Conservation (phyloP, 805 yeast species). For the Zygotorulaspora chibaensis region DNA sequence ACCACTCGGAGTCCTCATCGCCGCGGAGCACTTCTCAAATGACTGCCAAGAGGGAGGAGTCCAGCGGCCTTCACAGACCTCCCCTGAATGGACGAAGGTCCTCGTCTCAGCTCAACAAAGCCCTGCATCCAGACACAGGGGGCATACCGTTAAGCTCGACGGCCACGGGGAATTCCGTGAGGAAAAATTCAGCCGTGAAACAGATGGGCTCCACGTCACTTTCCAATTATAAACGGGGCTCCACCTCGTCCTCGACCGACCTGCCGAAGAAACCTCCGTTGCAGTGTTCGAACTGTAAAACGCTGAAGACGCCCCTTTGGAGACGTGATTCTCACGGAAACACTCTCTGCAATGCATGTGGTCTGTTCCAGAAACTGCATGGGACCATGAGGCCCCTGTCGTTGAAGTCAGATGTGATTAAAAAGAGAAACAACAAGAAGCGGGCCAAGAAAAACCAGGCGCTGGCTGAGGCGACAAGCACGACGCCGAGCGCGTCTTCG, state of each 20-base stretch:
- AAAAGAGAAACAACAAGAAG: conserved; percentile 64
- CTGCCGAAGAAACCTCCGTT: conserved; percentile 33
- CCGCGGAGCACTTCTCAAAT: conserved; percentile 6
- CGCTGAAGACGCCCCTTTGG: conserved; percentile 93
- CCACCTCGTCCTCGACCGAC: conserved; percentile 19
- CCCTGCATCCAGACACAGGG: conserved; percentile 18
- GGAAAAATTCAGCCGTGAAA: conserved; percentile 27
- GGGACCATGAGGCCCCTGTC: conserved; percentile 94
- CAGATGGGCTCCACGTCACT: conserved; percentile 31
- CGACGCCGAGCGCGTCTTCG: conserved; percentile 1
- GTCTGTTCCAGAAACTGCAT: conserved; percentile 83
- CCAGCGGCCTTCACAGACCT: conserved; percentile 3
- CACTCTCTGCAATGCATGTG: conserved; percentile 95
- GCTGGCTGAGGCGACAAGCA: conserved; percentile 4
- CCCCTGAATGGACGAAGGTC: conserved; percentile 13
- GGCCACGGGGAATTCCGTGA: conserved; percentile 24
- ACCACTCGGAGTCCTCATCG: conserved; percentile 12
- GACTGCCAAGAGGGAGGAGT: conserved; percentile 8
- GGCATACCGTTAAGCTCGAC: conserved; percentile 19
- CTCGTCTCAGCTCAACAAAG: conserved; percentile 13
- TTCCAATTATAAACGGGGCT: conserved; percentile 25
- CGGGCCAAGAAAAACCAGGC: conserved; percentile 41
- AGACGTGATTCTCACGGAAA: conserved; percentile 88
- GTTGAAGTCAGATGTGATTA: conserved; percentile 86
- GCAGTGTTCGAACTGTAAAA: conserved; percentile 82